A percentile compares a stretch with the other conserved stretches of the same genome.
Evolutionary conservation across 2,329 filamentous ascomycete species (phyloP).

Genomic region (Aspergillus cejpii): DNA sequence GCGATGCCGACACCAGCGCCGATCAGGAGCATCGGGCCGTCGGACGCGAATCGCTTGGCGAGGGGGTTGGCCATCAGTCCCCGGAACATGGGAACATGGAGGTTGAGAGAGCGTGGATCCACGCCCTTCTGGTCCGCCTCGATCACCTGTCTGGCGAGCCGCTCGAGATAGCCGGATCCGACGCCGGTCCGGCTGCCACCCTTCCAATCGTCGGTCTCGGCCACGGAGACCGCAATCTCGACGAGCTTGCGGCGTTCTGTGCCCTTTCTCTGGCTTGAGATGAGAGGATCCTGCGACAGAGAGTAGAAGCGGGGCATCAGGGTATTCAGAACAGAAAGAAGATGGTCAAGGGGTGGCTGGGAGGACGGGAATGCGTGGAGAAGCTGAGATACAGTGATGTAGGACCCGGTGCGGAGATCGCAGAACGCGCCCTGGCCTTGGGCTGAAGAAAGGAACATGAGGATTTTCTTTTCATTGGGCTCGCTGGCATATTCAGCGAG

Average conservation of each 20-base stretch:
- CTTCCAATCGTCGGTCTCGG: slow-evolving; percentile 76
- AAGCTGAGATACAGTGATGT: slow-evolving; percentile 78
- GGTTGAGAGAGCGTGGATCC: slow-evolving; percentile 47
- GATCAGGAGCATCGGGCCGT: slow-evolving; percentile 96
- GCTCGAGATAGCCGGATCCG: slow-evolving; percentile 88
- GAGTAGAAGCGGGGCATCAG: slow-evolving; percentile 99
- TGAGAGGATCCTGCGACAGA: slow-evolving; percentile 88
- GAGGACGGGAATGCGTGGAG: slow-evolving; percentile 87
- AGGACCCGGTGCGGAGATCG: slow-evolving; percentile 82
- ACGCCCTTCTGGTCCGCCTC: slow-evolving; percentile 57
- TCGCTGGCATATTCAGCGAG: slow-evolving; percentile 78
- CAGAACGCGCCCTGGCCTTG: slow-evolving; percentile 92
- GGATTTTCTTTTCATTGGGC: slow-evolving; percentile 77
- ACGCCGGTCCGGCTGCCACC: slow-evolving; percentile 69
- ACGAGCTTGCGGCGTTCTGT: slow-evolving; percentile 70
- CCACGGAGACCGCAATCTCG: slow-evolving; percentile 94
- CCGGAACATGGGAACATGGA: slow-evolving; percentile 94
- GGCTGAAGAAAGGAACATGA: slow-evolving; percentile 76
- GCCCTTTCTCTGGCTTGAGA: slow-evolving; percentile 63
- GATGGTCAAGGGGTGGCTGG: slow-evolving; percentile 73
- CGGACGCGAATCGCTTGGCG: slow-evolving; percentile 80
- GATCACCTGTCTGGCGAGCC: slow-evolving; percentile 67
- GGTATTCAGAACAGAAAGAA: slow-evolving; percentile 73
- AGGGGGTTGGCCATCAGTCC: slow-evolving; percentile 96
- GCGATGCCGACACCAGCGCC: slow-evolving; percentile 95